phyloP scores from a whole-genome alignment of 495 filamentous ascomycete species.

The Penicillium herquei region DNA sequence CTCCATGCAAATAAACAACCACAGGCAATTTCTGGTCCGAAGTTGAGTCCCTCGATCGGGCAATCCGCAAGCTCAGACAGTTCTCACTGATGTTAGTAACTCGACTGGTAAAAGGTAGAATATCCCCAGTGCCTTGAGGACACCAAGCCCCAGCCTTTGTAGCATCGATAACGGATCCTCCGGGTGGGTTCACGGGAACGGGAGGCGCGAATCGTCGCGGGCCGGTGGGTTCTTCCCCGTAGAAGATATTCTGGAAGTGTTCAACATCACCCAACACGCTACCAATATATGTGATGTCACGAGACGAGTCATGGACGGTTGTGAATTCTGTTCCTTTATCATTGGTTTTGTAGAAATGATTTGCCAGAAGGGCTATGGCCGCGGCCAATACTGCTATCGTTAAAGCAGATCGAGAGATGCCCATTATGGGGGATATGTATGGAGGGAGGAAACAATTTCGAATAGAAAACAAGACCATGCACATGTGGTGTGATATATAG shows the following conservation, averaged over 20 bases:
- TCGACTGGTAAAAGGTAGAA: constrained; percentile 30
- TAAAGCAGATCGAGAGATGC: too few species aligned
- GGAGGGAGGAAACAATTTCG: too few species aligned
- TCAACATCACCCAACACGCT: constrained; percentile 28
- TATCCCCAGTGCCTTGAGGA: constrained; percentile 32
- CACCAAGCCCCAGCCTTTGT: constrained; percentile 40
- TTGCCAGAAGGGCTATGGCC: background rate
- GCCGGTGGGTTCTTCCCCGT: constrained; percentile 41
- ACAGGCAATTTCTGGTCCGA: constrained; percentile 30
- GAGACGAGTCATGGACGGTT: background rate
- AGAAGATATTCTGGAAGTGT: constrained; percentile 46
- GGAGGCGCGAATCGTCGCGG: constrained; percentile 46
- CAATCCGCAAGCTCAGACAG: constrained; percentile 40
- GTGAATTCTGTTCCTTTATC: background rate
- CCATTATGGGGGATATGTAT: too few species aligned
- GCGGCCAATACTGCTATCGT: background rate
- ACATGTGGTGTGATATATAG: too few species aligned
- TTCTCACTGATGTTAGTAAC: constrained; percentile 39
- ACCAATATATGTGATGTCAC: constrained; percentile 12
- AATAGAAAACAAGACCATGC: too few species aligned
- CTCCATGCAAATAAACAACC: background rate
- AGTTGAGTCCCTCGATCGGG: constrained; percentile 22
- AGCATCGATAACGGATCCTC: constrained; percentile 36
- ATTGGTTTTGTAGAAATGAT: background rate
- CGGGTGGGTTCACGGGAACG: constrained; percentile 22